These are phyloP conservation scores for Gossypium longicalyx DNA, from an alignment of 345 rosid genomes.

Conservation along the genomic window DNA sequence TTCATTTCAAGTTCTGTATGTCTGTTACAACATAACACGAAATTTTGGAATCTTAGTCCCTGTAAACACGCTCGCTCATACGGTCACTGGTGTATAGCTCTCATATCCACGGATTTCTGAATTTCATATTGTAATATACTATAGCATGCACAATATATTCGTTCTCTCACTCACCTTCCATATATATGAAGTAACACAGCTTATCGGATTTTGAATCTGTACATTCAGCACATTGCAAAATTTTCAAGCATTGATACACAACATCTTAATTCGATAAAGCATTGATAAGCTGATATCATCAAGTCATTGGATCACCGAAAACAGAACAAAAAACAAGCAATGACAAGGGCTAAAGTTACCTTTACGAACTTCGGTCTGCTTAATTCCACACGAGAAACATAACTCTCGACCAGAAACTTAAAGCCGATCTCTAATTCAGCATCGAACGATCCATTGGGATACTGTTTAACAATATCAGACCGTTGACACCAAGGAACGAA, in stretches of 20 bases:
- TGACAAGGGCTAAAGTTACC: constrained; percentile 31
- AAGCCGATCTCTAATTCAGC: constrained; percentile 96
- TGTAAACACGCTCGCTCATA: background rate
- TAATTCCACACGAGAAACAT: constrained; percentile 74
- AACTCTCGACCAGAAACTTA: constrained; percentile 90
- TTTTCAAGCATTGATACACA: background rate
- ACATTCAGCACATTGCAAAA: background rate
- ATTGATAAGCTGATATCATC: background rate
- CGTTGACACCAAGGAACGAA: constrained; percentile 99
- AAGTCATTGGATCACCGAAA: background rate
- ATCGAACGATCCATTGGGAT: constrained; percentile 91
- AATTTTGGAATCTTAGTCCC: background rate
- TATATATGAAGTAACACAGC: background rate
- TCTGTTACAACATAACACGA: background rate
- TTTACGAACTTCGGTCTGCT: constrained; percentile 60
- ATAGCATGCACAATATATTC: too few species aligned
- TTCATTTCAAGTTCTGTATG: background rate
- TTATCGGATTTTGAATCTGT: background rate
- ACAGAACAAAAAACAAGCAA: background rate
- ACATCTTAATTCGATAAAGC: background rate
- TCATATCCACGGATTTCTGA: background rate
- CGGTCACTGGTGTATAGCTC: background rate
- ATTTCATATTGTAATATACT: background rate
- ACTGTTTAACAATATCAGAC: constrained; percentile 62
- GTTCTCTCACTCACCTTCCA: background rate